Evolutionary conservation across 2,329 filamentous ascomycete species (phyloP).

Genomic region (Fusarium globosum): DNA sequence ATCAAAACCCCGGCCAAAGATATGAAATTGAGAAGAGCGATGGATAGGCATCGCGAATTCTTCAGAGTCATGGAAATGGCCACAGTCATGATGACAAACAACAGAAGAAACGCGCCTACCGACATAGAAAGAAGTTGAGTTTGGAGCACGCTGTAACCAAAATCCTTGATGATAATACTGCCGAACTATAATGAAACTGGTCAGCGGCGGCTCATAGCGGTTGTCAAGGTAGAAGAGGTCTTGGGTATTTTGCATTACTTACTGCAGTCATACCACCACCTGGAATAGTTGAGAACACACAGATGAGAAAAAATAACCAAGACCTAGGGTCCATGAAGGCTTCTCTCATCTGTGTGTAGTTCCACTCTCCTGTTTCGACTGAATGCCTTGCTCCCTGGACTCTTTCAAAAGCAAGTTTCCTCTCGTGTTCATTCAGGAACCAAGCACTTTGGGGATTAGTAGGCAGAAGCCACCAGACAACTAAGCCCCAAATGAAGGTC

Average conservation of each 20-base stretch:
- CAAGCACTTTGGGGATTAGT: neutral
- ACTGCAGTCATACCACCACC: neutral
- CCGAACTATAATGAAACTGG: neutral
- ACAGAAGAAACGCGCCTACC: neutral
- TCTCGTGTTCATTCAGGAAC: neutral
- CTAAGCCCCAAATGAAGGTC: neutral
- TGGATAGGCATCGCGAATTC: neutral
- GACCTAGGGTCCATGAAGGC: neutral
- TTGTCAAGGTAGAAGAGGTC: neutral
- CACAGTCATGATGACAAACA: neutral
- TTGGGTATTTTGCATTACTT: neutral
- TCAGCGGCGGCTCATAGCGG: neutral
- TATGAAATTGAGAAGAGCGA: neutral
- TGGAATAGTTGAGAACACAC: neutral
- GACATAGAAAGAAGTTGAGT: neutral
- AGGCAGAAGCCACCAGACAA: neutral
- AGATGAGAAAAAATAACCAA: neutral
- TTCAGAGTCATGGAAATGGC: neutral
- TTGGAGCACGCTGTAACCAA: neutral
- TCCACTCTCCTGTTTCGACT: neutral
- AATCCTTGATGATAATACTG: neutral
- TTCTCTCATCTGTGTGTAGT: neutral
- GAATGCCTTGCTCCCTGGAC: neutral
- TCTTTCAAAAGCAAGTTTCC: neutral
- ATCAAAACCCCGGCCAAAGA: neutral